Percentiles rank a stretch among this genome's conserved stretches.
Conservation (phyloP, 768 basidiomycete species). For the Exidia glandulosa region DNA sequence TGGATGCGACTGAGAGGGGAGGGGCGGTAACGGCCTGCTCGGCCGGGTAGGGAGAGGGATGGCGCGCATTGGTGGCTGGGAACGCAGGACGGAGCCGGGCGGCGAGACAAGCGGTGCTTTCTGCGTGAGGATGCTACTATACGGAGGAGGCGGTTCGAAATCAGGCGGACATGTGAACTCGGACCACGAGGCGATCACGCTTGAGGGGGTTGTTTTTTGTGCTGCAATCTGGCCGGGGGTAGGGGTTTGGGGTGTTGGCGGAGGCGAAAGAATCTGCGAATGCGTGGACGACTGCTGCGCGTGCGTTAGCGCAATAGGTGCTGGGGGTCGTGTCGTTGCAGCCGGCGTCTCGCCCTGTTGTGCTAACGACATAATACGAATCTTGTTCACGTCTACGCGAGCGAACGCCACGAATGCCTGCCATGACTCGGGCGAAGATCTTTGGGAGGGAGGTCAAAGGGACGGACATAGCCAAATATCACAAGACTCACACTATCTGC, state of each 20-base stretch:
- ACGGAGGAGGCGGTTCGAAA: not conserved
- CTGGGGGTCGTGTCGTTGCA: not conserved
- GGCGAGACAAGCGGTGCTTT: not conserved
- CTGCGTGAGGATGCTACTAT: not conserved
- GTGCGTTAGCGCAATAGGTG: not conserved
- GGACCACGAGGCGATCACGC: not conserved
- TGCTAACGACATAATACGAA: not conserved
- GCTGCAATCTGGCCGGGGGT: too few species aligned
- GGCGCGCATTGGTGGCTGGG: not conserved
- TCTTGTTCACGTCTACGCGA: not conserved
- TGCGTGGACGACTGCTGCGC: too few species aligned
- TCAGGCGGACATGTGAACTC: not conserved
- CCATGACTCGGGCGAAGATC: not conserved
- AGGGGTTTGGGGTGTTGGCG: not conserved
- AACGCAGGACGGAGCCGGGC: not conserved
- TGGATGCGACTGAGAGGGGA: not conserved
- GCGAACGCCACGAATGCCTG: not conserved
- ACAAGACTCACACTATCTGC: not conserved
- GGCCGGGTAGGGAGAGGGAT: not conserved
- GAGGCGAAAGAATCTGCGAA: not conserved
- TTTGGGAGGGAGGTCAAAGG: not conserved
- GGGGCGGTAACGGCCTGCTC: not conserved
- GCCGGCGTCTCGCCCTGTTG: not conserved
- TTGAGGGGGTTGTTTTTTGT: not conserved
- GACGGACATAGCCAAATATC: not conserved